These are phyloP conservation scores for Fusarium torreyae DNA, from an alignment of 2,329 filamentous ascomycete genomes.

Conservation along the genomic window DNA sequence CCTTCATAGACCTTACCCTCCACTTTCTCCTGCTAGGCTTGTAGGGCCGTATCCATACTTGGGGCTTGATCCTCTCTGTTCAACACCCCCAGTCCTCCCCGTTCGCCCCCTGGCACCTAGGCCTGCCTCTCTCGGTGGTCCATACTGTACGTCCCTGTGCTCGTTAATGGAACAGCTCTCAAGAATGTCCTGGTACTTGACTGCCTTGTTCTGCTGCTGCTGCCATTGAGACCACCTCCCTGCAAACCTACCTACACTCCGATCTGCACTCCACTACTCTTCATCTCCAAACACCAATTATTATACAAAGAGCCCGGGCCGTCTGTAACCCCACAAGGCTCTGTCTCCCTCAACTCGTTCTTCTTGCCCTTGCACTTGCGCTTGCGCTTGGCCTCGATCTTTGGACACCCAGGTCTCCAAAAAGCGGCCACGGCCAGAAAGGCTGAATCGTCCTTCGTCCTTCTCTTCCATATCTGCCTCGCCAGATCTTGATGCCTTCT, in stretches of 20 bases:
- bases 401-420: slow-evolving; percentile 44
- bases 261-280: slow-evolving; percentile 49
- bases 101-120: slow-evolving; percentile 36
- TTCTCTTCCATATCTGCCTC: slow-evolving; percentile 46
- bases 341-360: slow-evolving; percentile 43
- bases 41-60: slow-evolving; percentile 38
- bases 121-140: slow-evolving; percentile 33
- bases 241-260: slow-evolving; percentile 39
- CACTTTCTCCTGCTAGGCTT: slow-evolving; percentile 38
- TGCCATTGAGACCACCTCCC: slow-evolving; percentile 33
- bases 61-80: slow-evolving; percentile 36
- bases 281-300: slow-evolving; percentile 50
- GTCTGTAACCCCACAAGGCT: slow-evolving; percentile 49
- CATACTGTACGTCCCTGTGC: slow-evolving; percentile 43
- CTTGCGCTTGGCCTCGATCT: slow-evolving; percentile 35
- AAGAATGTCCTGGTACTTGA: slow-evolving; percentile 42
- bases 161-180: slow-evolving; percentile 45
- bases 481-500: slow-evolving; percentile 35
- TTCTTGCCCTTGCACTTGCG: slow-evolving; percentile 32
- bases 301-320: slow-evolving; percentile 50
- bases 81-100: slow-evolving; percentile 34
- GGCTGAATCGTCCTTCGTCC: slow-evolving; percentile 46
- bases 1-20: slow-evolving; percentile 23
- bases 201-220: slow-evolving; percentile 4
- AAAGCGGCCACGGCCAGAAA: slow-evolving; percentile 51